Evolutionary conservation across 1,139 yeast species (phyloP).

Genomic region (Kodamaea arcana): DNA sequence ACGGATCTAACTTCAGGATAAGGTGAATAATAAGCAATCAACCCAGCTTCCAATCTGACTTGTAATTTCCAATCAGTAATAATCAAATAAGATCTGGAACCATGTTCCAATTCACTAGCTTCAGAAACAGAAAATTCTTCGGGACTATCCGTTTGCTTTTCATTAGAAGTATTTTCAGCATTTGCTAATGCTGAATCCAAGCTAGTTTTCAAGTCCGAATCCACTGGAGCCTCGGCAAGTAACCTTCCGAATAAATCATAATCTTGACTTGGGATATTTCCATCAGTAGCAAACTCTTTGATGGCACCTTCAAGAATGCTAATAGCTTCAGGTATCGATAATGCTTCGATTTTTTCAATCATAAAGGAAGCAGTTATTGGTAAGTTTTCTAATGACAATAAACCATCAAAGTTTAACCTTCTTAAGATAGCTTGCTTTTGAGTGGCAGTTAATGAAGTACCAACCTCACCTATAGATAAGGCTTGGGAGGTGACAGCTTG

Average conservation of each 20-base stretch:
- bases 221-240: slow-evolving; percentile 4
- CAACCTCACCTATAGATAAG: slow-evolving; percentile 24
- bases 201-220: neutral
- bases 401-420: slow-evolving; percentile 26
- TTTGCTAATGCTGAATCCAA: slow-evolving; percentile 2
- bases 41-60: slow-evolving; percentile 15
- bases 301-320: slow-evolving; percentile 17
- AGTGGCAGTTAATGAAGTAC: slow-evolving; percentile 20
- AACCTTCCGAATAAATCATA: slow-evolving; percentile 11
- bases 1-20: slow-evolving; percentile 64
- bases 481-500: slow-evolving; percentile 13
- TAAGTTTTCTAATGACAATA: slow-evolving; percentile 25
- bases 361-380: slow-evolving; percentile 24
- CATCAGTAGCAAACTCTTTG: slow-evolving; percentile 19
- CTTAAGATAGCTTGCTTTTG: slow-evolving; percentile 25
- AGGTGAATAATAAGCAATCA: slow-evolving; percentile 53
- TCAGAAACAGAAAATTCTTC: neutral
- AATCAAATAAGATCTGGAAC: neutral
- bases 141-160: neutral
- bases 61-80: slow-evolving; percentile 14
- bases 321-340: slow-evolving; percentile 16
- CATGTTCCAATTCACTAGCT: slow-evolving; percentile 2
- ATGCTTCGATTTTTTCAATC: slow-evolving; percentile 18
- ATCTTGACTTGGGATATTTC: slow-evolving; percentile 19
- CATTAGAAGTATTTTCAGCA: neutral